Evolutionary conservation across 176 grass and related monocot genomes (phyloP).

Genomic region (Zea mays): Zm-B73-REFERENCE-NAM-5.0 NC_050101.1:81142001-81142500

Average conservation of each 20-base stretch:
- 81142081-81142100: background rate
- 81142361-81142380: constrained; percentile 11
- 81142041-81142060: background rate
- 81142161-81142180: background rate
- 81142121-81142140: background rate
- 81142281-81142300: background rate
- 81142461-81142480: background rate
- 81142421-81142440: background rate
- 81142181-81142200: background rate
- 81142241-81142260: background rate
- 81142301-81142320: background rate
- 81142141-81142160: background rate
- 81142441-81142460: background rate
- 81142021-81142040: background rate
- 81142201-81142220: background rate
- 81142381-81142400: constrained; percentile 34
- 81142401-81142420: constrained; percentile 18
- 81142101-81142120: background rate
- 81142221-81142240: background rate
- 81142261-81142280: background rate
- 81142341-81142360: background rate
- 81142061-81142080: background rate
- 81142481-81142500: background rate
- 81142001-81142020: background rate
- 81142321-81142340: background rate